phyloP scores from a whole-genome alignment of 2,329 filamentous ascomycete species.

The Endothia cerciana region DNA sequence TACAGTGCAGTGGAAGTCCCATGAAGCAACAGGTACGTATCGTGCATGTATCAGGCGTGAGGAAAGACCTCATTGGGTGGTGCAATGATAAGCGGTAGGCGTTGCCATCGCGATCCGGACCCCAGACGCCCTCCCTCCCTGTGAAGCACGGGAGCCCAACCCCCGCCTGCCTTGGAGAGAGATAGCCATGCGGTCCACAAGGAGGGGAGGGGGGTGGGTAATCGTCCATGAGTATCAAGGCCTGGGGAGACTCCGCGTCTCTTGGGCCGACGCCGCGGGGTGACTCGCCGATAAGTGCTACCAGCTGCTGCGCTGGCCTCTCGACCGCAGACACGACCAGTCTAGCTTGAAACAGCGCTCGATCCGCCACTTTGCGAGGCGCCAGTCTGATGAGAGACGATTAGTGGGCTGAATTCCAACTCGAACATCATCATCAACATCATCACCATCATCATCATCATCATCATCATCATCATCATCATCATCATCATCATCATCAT shows the following conservation, averaged over 20 bases:
- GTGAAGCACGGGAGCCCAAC: not conserved
- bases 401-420: not conserved
- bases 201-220: not conserved
- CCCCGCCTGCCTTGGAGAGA: conserved; percentile 6
- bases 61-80: conserved; percentile 14
- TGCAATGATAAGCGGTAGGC: conserved; percentile 12
- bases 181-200: conserved; percentile 5
- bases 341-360: not conserved
- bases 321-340: not conserved
- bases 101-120: conserved; percentile 13
- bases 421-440: not conserved
- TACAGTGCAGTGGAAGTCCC: conserved; percentile 13
- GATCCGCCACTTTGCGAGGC: not conserved
- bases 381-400: not conserved
- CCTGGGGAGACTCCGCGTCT: not conserved
- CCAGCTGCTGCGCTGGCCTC: not conserved
- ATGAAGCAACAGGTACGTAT: conserved; percentile 14
- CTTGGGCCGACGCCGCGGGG: not conserved
- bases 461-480: too few species aligned
- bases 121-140: conserved; percentile 1
- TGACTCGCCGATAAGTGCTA: not conserved
- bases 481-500: too few species aligned
- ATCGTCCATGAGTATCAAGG: conserved; percentile 5
- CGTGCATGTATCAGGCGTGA: conserved; percentile 15
- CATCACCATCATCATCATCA: too few species aligned